Percentiles rank a stretch among this genome's conserved stretches.
Evolutionary conservation across 352 stramenopile species (phyloP).

Genomic region (Phytophthora melonis): DNA sequence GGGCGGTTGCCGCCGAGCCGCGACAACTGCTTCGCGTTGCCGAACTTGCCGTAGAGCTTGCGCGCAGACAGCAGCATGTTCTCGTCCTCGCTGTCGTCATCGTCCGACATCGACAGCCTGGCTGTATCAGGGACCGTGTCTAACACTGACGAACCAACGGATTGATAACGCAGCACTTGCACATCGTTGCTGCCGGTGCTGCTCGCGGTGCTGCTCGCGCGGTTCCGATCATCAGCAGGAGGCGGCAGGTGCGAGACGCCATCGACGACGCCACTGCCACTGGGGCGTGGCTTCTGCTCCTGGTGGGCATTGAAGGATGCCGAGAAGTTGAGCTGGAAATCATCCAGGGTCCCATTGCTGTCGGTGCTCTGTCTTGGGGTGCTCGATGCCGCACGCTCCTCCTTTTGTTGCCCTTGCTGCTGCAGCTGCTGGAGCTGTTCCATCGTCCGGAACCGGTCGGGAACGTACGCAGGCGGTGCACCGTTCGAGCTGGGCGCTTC

Average conservation of each 20-base stretch:
- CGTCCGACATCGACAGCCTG: conserved; percentile 22
- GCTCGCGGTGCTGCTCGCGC: conserved; percentile 29
- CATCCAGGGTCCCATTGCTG: conserved; percentile 28
- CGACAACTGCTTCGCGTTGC: conserved; percentile 61
- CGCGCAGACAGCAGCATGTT: conserved; percentile 52
- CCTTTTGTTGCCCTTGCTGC: conserved; percentile 9
- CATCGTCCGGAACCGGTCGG: conserved; percentile 25
- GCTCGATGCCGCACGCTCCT: conserved; percentile 5
- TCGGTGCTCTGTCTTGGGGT: conserved; percentile 31
- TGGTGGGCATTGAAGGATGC: conserved; percentile 38
- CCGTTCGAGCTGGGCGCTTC: background rate
- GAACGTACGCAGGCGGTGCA: conserved; percentile 24
- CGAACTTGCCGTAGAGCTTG: conserved; percentile 51
- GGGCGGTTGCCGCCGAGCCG: conserved; percentile 46
- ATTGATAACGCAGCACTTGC: conserved; percentile 33
- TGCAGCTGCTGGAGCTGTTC: conserved; percentile 31
- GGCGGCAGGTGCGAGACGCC: conserved; percentile 1
- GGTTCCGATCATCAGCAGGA: conserved; percentile 29
- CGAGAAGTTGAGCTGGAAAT: conserved; percentile 45
- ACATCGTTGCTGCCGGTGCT: conserved; percentile 34
- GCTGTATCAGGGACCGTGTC: conserved; percentile 25
- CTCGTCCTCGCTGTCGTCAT: conserved; percentile 53
- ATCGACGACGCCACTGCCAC: conserved; percentile 3
- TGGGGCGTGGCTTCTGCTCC: conserved; percentile 16
- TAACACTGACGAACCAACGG: conserved; percentile 43